Evolutionary conservation across 495 filamentous ascomycete species (phyloP).

Genomic region (Neurospora sublineolata): DNA sequence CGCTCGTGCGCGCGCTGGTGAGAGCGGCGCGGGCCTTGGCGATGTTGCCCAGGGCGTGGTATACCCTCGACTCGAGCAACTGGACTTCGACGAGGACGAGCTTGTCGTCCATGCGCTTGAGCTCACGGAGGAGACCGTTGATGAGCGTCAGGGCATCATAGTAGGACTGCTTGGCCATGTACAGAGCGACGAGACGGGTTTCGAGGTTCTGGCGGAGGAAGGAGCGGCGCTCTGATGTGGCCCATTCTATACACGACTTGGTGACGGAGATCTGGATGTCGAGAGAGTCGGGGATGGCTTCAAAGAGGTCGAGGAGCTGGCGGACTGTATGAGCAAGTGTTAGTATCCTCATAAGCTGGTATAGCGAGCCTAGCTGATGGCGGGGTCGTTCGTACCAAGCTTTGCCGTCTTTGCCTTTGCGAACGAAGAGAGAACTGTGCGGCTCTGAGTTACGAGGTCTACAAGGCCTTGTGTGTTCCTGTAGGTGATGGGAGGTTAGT

Average conservation of each 20-base stretch:
- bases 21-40: slow-evolving; percentile 91
- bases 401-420: slow-evolving; percentile 99
- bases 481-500: slow-evolving; percentile 4
- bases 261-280: slow-evolving; percentile 90
- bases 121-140: slow-evolving; percentile 85
- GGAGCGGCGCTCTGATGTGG: slow-evolving; percentile 76
- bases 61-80: slow-evolving; percentile 89
- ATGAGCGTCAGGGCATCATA: slow-evolving; percentile 95
- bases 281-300: slow-evolving; percentile 80
- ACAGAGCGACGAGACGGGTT: slow-evolving; percentile 82
- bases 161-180: slow-evolving; percentile 93
- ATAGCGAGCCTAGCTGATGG: neutral
- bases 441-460: slow-evolving; percentile 79
- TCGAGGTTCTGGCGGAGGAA: slow-evolving; percentile 98
- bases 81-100: slow-evolving; percentile 98
- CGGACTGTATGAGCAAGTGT: slow-evolving; percentile 51
- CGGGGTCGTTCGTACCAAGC: slow-evolving; percentile 52
- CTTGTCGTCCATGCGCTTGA: slow-evolving; percentile 97
- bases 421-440: slow-evolving; percentile 84
- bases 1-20: slow-evolving; percentile 85
- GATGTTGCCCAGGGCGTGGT: slow-evolving; percentile 94
- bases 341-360: neutral
- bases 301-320: slow-evolving; percentile 91
- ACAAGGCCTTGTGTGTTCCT: slow-evolving; percentile 78
- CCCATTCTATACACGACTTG: slow-evolving; percentile 99